phyloP scores from a whole-genome alignment of 192 early-diverging fungal genomes.

The Diversispora eburnea region DNA sequence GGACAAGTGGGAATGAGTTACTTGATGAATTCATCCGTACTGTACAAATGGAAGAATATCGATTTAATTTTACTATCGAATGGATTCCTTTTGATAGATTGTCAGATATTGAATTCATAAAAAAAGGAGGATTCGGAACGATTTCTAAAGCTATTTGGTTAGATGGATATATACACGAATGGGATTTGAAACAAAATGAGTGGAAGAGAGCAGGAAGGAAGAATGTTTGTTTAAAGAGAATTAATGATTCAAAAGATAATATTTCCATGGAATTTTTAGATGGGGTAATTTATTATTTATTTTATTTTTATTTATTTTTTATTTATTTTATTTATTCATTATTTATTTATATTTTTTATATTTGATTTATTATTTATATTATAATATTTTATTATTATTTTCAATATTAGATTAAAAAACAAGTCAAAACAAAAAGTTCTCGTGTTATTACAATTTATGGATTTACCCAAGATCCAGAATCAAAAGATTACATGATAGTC shows the following conservation, averaged over 20 bases:
- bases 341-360: too few relatives aligned
- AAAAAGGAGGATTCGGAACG: not conserved
- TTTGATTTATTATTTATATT: too few relatives aligned
- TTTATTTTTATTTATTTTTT: too few relatives aligned
- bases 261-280: too few relatives aligned
- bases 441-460: not conserved
- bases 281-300: too few relatives aligned
- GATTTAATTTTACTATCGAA: not conserved
- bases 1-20: not conserved
- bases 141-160: not conserved
- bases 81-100: constrained; percentile 1
- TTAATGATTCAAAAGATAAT: too few relatives aligned
- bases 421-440: too few relatives aligned
- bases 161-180: not conserved
- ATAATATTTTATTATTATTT: too few relatives aligned
- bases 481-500: constrained; percentile 13
- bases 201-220: not conserved
- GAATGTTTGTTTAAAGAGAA: too few relatives aligned
- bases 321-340: too few relatives aligned
- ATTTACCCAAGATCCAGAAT: not conserved
- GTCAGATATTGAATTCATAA: not conserved
- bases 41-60: not conserved
- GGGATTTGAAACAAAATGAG: not conserved
- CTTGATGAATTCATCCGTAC: not conserved
- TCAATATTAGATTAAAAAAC: too few relatives aligned